phyloP scores from a whole-genome alignment of 371 early-diverging fungal genomes.

The Apophysomyces sp. region DNA sequence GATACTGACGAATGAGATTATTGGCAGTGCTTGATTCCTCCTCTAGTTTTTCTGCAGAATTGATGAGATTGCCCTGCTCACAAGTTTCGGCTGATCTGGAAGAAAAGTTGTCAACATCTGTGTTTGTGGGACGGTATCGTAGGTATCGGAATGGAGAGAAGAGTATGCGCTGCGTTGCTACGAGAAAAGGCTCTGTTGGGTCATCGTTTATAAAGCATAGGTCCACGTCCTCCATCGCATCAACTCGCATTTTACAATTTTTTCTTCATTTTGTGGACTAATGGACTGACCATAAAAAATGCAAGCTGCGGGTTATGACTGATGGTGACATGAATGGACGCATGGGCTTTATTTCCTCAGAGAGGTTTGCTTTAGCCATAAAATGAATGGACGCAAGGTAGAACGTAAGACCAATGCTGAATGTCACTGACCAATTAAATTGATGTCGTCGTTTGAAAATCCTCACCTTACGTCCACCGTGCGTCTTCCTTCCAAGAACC shows the following conservation, averaged over 20 bases:
- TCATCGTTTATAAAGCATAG: slow-evolving; percentile 2
- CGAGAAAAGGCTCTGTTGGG: background rate
- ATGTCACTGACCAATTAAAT: no score
- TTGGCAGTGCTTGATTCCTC: background rate
- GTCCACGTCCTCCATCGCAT: background rate
- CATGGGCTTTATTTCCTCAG: no score
- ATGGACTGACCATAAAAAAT: background rate
- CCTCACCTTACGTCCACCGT: background rate
- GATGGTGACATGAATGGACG: background rate
- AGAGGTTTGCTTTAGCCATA: no score
- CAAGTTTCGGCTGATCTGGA: background rate
- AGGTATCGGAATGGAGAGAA: background rate
- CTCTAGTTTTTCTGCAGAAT: background rate
- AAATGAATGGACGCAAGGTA: no score
- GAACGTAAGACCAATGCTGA: no score
- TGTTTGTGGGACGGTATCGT: slow-evolving; percentile 1
- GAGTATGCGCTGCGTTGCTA: slow-evolving; percentile 1
- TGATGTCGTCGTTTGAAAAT: no score
- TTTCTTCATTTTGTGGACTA: background rate
- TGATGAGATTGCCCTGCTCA: background rate
- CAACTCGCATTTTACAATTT: background rate
- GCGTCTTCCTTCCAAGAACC: background rate
- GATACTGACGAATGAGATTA: background rate
- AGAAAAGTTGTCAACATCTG: background rate
- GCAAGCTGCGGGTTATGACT: slow-evolving; percentile 2